Evolutionary conservation across 306 rosid genomes (phyloP).

Genomic region (Vigna reflexopilosa): DNA sequence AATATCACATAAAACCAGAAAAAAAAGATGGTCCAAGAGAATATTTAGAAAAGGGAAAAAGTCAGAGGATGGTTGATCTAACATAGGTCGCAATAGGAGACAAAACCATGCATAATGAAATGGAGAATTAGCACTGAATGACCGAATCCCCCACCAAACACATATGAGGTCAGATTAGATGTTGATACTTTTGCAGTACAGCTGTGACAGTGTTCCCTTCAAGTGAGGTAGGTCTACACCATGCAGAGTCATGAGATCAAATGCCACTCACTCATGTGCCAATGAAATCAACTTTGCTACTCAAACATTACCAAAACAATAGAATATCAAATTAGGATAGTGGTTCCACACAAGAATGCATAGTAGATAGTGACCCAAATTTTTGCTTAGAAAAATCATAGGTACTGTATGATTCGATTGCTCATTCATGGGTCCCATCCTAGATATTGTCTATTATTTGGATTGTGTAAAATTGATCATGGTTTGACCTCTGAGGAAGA

Average conservation of each 20-base stretch:
- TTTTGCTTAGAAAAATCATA: conserved; percentile 24
- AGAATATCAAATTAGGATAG: conserved; percentile 31
- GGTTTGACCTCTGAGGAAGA: conserved; percentile 54
- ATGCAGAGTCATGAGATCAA: conserved; percentile 33
- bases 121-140: conserved; percentile 19
- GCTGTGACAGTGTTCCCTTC: conserved; percentile 40
- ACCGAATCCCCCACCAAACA: conserved; percentile 27
- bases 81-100: conserved; percentile 37
- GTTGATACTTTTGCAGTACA: conserved; percentile 53
- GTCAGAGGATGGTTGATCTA: conserved; percentile 36
- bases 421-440: conserved; percentile 47
- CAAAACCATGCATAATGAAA: conserved; percentile 44
- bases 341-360: conserved; percentile 41
- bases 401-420: conserved; percentile 13
- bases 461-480: conserved; percentile 44
- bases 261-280: conserved; percentile 14
- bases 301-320: conserved; percentile 10
- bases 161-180: conserved; percentile 34
- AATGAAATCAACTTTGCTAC: conserved; percentile 23
- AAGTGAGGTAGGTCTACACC: conserved; percentile 36
- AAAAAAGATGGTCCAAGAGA: conserved; percentile 37
- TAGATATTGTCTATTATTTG: conserved; percentile 53
- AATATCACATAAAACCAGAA: background rate
- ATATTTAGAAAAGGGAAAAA: conserved; percentile 30
- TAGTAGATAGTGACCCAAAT: conserved; percentile 10